phyloP scores from a whole-genome alignment of 306 rosid genomes.

The Senna tora region DNA sequence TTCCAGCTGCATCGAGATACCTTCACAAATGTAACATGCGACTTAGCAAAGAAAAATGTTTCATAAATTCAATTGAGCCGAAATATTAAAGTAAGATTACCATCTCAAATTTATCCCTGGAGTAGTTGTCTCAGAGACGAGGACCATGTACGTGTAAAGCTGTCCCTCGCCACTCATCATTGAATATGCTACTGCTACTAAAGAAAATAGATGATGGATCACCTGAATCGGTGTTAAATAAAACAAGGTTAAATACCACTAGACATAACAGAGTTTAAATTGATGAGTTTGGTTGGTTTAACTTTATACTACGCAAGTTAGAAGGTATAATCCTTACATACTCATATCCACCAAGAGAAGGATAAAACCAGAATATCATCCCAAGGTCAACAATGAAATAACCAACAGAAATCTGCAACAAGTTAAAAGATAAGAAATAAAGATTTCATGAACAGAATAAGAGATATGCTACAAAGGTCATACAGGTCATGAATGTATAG shows the following conservation, averaged over 20 bases:
- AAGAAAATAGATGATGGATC: slow-evolving; percentile 82
- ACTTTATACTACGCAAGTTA: slow-evolving; percentile 14
- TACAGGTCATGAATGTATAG: slow-evolving; percentile 13
- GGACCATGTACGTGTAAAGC: slow-evolving; percentile 87
- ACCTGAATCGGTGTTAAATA: slow-evolving; percentile 65
- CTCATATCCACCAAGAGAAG: slow-evolving; percentile 93
- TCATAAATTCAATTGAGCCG: neutral
- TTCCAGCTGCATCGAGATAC: slow-evolving; percentile 94
- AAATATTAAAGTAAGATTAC: slow-evolving; percentile 47
- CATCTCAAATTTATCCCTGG: slow-evolving; percentile 98
- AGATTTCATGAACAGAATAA: slow-evolving; percentile 34
- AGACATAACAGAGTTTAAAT: slow-evolving; percentile 24
- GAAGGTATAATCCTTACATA: slow-evolving; percentile 75
- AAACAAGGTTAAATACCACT: slow-evolving; percentile 37
- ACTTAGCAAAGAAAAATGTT: slow-evolving; percentile 25
- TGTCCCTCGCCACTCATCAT: slow-evolving; percentile 94
- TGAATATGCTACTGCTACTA: slow-evolving; percentile 75
- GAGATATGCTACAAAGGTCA: slow-evolving; percentile 6
- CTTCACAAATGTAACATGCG: slow-evolving; percentile 50
- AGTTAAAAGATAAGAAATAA: slow-evolving; percentile 17
- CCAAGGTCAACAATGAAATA: slow-evolving; percentile 88
- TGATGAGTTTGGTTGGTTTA: slow-evolving; percentile 16
- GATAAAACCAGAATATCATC: slow-evolving; percentile 90
- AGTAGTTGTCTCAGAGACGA: slow-evolving; percentile 93
- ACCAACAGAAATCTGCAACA: slow-evolving; percentile 84